A percentile compares a stretch with the other conserved stretches of the same genome.
Evolutionary conservation across 345 rosid genomes (phyloP).

Genomic region (Eucalyptus guilfoylei): DNA sequence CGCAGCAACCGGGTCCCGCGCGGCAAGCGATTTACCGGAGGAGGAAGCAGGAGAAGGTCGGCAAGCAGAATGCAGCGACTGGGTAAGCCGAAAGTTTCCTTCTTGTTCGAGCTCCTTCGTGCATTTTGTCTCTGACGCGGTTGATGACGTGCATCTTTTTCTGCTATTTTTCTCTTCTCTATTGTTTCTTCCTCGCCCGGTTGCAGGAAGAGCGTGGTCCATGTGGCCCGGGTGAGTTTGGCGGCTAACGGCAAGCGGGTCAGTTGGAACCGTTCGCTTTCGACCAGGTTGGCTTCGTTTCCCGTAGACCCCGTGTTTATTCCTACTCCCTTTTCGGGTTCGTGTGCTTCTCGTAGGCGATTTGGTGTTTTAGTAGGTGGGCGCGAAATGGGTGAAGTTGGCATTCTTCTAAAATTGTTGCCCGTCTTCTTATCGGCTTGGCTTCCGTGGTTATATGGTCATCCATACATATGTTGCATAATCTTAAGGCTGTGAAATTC

Average conservation of each 20-base stretch:
- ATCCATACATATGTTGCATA: not conserved
- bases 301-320: not conserved
- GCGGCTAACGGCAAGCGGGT: slow-evolving; percentile 41
- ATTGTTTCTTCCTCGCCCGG: not conserved
- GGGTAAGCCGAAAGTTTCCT: slow-evolving; percentile 2
- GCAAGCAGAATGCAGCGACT: not conserved
- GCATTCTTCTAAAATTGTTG: not conserved
- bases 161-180: not conserved
- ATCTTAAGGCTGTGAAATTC: not conserved
- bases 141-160: not conserved
- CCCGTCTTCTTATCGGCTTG: not conserved
- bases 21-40: slow-evolving; percentile 38
- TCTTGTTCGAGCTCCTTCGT: not conserved
- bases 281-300: slow-evolving; percentile 47
- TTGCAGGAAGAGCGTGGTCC: slow-evolving; percentile 7
- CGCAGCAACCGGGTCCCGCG: not conserved
- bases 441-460: not conserved
- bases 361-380: not conserved
- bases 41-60: slow-evolving; percentile 20
- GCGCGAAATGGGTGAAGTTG: not conserved
- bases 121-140: not conserved
- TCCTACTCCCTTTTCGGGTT: not conserved
- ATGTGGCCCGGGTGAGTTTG: slow-evolving; percentile 34
- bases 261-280: slow-evolving; percentile 92
- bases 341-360: not conserved